A percentile compares a stretch with the other conserved stretches of the same genome.
Evolutionary conservation across 495 filamentous ascomycete genomes (phyloP).

Genomic region (Penicillium soppii): DNA sequence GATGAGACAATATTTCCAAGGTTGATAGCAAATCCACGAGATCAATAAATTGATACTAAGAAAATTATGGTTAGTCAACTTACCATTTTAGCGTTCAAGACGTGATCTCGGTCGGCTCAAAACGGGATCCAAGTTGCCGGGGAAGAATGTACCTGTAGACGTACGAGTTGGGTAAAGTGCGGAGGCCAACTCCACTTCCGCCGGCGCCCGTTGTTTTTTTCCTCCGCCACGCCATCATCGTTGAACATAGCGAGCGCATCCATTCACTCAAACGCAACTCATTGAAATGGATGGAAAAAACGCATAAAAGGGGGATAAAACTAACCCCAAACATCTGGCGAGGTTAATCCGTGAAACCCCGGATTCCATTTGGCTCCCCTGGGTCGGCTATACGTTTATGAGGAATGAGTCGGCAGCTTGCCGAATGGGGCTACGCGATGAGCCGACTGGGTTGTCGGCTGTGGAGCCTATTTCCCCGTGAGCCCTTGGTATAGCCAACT

Average conservation of each 20-base stretch:
- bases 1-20: no score
- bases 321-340: background rate
- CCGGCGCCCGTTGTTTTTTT: background rate
- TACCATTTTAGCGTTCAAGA: constrained; percentile 5
- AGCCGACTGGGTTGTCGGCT: constrained; percentile 15
- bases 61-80: background rate
- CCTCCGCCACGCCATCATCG: background rate
- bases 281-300: no score
- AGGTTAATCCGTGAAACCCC: background rate
- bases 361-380: background rate
- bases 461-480: constrained; percentile 13
- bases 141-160: no score
- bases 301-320: no score
- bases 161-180: no score
- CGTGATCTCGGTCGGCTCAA: background rate
- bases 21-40: background rate
- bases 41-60: no score
- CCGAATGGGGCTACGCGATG: constrained; percentile 14
- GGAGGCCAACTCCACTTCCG: background rate
- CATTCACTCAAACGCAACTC: no score
- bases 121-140: background rate
- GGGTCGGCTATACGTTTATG: constrained; percentile 10
- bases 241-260: background rate
- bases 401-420: constrained; percentile 10
- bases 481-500: background rate